Evolutionary conservation across 305 asterid genomes (phyloP).

Genomic region (Fraxinus velutina): DNA sequence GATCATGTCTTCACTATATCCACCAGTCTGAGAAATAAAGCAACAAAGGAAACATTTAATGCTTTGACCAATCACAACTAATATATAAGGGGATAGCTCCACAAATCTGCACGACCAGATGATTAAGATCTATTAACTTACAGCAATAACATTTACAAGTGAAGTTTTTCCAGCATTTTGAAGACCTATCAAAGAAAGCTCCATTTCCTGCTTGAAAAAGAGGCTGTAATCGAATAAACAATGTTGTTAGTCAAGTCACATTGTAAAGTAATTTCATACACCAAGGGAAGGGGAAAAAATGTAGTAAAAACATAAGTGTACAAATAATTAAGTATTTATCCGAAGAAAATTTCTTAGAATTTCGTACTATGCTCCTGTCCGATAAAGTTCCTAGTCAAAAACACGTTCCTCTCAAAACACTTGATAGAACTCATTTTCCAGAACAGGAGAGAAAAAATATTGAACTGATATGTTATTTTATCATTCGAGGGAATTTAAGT

Average conservation of each 20-base stretch:
- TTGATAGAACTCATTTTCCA: not conserved
- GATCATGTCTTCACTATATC: constrained; percentile 98
- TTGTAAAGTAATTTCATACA: not conserved
- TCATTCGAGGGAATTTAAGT: not conserved
- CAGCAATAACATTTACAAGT: constrained; percentile 92
- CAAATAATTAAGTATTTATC: not conserved
- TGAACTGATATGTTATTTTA: not conserved
- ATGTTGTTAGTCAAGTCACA: constrained; percentile 5
- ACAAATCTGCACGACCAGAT: constrained; percentile 7
- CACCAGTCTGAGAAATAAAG: constrained; percentile 66
- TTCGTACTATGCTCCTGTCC: not conserved
- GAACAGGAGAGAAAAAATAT: not conserved
- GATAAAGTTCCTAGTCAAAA: not conserved
- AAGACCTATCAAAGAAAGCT: constrained; percentile 93
- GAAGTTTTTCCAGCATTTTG: constrained; percentile 99
- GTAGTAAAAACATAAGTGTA: not conserved
- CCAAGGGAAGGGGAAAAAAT: not conserved
- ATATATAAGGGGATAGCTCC: not conserved
- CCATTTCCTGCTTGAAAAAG: constrained; percentile 99
- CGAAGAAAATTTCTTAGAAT: not conserved
- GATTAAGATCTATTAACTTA: constrained; percentile 42
- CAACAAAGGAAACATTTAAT: constrained; percentile 12
- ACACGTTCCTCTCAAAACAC: not conserved
- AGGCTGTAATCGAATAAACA: constrained; percentile 49
- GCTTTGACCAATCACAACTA: not conserved